Base-by-base conservation (phyloP, 73 alveolate species). In the Uronychia binucleata region DNA sequence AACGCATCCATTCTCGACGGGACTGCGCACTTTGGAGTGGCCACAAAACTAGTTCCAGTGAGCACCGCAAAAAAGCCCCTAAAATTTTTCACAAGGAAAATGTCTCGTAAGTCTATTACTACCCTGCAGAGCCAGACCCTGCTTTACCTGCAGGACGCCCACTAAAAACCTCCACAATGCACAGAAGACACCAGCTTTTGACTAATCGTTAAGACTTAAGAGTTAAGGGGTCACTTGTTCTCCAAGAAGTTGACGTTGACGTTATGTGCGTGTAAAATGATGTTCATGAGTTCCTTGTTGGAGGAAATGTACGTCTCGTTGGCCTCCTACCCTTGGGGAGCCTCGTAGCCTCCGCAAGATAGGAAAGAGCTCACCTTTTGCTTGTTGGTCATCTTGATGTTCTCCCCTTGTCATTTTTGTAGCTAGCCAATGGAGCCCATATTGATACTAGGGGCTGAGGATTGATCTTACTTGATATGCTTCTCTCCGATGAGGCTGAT, bases 401-500 rank as follows among this genome's bases (percentile, higher is more conserved):
- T 46, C 5, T 46, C 67, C 5, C n/a, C 67, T 46, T 46, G 67
- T 19, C 5, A 46, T 46, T 19, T 46, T n/a, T n/a, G n/a, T n/a
- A n/a, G n/a, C n/a, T n/a, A n/a, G n/a, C n/a, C n/a, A n/a, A n/a
- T n/a, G n/a, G n/a, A n/a, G n/a, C n/a, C n/a, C n/a, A 46, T 5
- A 46, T 46, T 46, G 19, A 46, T 46, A 19, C 67, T 46, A 46
- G 19, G 19, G 19, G 67, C n/a, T 46, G 5, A 46, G 19, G 67
- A 46, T 46, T 46, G 5, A n/a, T 46, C 19, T 46, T 46, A 46
- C 34, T 79, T 59, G 26, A 79, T 13, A 27, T 79, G 58, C 26
- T 79, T 74, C n/a, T 79, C 86, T 26, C 46, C 46, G 25, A 79
- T 79, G 79, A 79, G 34, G 58, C 46, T 79, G 0, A 79, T 79